Evolutionary conservation across 139 green algal genomes (phyloP).

Genomic region (Desmodesmus armatus): DNA sequence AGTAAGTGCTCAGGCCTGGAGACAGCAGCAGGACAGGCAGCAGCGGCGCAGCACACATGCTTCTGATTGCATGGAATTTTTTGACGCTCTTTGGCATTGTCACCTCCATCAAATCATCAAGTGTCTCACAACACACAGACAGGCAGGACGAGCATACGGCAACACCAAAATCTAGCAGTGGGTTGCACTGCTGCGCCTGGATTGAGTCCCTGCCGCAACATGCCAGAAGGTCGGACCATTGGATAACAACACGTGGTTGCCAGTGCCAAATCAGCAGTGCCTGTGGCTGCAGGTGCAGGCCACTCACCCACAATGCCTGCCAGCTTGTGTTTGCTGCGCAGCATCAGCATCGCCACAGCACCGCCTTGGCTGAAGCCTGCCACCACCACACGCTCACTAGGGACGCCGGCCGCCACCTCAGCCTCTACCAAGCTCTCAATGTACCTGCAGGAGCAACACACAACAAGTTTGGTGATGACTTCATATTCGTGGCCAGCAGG

Average conservation of each 20-base stretch:
- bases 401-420: slow-evolving; percentile 64
- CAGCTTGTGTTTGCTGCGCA: slow-evolving; percentile 68
- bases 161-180: too few species aligned
- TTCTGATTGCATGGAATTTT: too few species aligned
- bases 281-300: not conserved
- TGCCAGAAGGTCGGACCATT: too few species aligned
- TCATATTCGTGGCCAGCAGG: too few species aligned
- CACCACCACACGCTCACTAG: slow-evolving; percentile 66
- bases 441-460: slow-evolving; percentile 54
- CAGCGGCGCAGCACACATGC: not conserved
- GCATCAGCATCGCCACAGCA: slow-evolving; percentile 73
- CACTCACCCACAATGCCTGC: slow-evolving; percentile 66
- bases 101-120: too few species aligned
- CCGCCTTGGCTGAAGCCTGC: slow-evolving; percentile 86
- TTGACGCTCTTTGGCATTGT: too few species aligned
- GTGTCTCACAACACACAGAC: too few species aligned
- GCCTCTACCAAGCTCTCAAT: slow-evolving; percentile 62
- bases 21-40: not conserved
- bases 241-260: too few species aligned
- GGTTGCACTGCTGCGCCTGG: too few species aligned
- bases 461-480: too few species aligned
- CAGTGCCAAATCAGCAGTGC: not conserved
- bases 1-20: slow-evolving; percentile 73
- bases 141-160: too few species aligned
- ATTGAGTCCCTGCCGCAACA: too few species aligned